Conservation (phyloP, 1,284 basidiomycete genomes). For the Cystobasidium slooffiae region DNA sequence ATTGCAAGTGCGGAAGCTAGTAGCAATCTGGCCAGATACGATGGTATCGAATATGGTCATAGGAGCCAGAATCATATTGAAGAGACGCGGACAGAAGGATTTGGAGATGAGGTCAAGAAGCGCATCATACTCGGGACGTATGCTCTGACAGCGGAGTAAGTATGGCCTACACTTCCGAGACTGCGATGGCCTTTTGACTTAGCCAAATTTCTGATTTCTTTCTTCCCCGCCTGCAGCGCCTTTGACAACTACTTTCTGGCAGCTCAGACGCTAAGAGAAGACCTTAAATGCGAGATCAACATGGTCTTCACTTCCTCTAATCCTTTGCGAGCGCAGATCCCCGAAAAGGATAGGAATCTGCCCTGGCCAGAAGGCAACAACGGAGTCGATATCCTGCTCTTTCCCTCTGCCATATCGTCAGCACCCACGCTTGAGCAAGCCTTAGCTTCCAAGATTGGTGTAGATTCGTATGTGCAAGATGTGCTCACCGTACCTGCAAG, state of each 20-base stretch:
- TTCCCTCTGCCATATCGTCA: constrained; percentile 79
- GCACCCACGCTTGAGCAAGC: constrained; percentile 65
- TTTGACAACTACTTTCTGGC: constrained; percentile 97
- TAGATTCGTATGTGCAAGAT: constrained; percentile 76
- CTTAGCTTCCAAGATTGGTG: too few relatives aligned
- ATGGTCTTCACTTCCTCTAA: constrained; percentile 67
- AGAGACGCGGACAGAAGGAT: constrained; percentile 61
- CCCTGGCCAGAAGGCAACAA: neutral
- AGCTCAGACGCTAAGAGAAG: constrained; percentile 77
- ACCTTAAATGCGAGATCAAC: constrained; percentile 76
- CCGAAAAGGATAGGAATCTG: neutral
- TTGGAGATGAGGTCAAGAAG: constrained; percentile 84
- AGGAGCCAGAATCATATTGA: constrained; percentile 2
- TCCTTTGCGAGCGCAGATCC: constrained; percentile 51
- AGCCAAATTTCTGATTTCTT: neutral
- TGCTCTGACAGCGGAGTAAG: constrained; percentile 86
- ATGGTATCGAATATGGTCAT: constrained; percentile 70
- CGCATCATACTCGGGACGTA: constrained; percentile 91
- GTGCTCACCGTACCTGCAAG: constrained; percentile 89
- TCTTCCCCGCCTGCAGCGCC: constrained; percentile 63
- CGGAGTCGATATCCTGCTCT: constrained; percentile 77
- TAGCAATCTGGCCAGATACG: constrained; percentile 88
- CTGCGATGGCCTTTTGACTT: neutral
- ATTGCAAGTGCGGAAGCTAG: constrained; percentile 92
- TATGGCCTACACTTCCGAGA: constrained; percentile 19